phyloP scores from a whole-genome alignment of 306 rosid genomes.

The Lagenaria siceraria region DNA sequence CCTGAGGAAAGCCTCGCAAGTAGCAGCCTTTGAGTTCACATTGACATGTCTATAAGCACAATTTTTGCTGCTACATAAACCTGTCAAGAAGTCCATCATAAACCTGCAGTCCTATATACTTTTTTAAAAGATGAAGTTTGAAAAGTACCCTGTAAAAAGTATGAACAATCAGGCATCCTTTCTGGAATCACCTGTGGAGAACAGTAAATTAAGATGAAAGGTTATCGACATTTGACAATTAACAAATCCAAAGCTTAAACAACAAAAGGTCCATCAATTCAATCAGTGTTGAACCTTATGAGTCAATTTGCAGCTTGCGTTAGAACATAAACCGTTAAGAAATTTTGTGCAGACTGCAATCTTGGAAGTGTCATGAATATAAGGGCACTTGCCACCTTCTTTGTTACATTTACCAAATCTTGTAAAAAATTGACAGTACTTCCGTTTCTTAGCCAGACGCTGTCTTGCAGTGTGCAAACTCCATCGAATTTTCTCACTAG shows the following conservation, averaged over 20 bases:
- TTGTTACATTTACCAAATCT: constrained; percentile 91
- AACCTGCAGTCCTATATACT: constrained; percentile 15
- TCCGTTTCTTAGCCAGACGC: constrained; percentile 77
- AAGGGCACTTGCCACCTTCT: constrained; percentile 88
- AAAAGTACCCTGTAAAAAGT: constrained; percentile 69
- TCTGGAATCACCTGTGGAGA: constrained; percentile 86
- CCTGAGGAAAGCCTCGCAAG: constrained; percentile 84
- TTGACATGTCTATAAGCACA: constrained; percentile 94
- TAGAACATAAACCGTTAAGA: constrained; percentile 79
- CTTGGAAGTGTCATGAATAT: constrained; percentile 87
- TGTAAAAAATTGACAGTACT: constrained; percentile 85
- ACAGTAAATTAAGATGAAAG: constrained; percentile 16
- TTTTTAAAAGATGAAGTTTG: not conserved
- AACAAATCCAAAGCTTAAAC: not conserved
- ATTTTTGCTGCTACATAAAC: constrained; percentile 66
- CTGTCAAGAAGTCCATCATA: constrained; percentile 56
- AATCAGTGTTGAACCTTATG: constrained; percentile 52
- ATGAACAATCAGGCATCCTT: constrained; percentile 96
- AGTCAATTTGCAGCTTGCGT: constrained; percentile 82
- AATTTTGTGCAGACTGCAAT: constrained; percentile 94
- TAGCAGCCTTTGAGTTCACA: constrained; percentile 75
- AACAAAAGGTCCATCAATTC: not conserved
- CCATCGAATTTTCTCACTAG: constrained; percentile 94
- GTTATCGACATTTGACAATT: not conserved
- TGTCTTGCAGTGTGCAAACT: constrained; percentile 95